Conservation (phyloP, 768 basidiomycete species). For the Melanogaster broomeanus region DNA sequence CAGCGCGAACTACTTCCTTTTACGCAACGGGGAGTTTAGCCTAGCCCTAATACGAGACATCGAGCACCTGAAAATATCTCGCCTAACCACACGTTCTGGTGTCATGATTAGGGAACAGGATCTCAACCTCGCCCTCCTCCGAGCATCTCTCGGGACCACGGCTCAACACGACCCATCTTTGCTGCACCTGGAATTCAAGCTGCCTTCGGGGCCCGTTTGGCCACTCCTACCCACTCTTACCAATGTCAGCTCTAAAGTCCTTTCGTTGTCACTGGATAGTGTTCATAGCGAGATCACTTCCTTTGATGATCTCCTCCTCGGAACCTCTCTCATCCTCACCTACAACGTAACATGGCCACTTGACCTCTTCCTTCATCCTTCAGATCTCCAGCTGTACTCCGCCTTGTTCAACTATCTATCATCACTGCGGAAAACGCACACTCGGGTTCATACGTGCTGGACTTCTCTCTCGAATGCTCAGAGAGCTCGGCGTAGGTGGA, state of each 20-base stretch:
- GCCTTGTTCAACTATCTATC: conserved; percentile 82
- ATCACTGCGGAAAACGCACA: conserved; percentile 82
- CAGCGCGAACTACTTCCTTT: conserved; percentile 86
- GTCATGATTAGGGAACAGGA: conserved; percentile 89
- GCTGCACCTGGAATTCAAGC: conserved; percentile 67
- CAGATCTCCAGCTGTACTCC: conserved; percentile 74
- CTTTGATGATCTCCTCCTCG: conserved; percentile 78
- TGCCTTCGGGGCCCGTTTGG: conserved; percentile 81
- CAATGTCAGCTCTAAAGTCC: conserved; percentile 25
- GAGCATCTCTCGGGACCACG: conserved; percentile 85
- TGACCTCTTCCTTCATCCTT: conserved; percentile 81
- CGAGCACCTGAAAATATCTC: conserved; percentile 78
- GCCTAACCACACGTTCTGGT: conserved; percentile 67
- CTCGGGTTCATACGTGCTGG: conserved; percentile 80
- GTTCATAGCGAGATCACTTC: conserved; percentile 43
- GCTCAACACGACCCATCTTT: conserved; percentile 86
- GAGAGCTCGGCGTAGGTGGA: conserved; percentile 82
- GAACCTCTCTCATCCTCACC: conserved; percentile 69
- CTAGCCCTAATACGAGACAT: conserved; percentile 85
- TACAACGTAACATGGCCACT: conserved; percentile 85
- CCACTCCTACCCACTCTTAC: conserved; percentile 78
- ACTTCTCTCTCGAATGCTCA: conserved; percentile 83
- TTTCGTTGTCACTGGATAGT: conserved; percentile 45
- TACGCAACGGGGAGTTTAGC: conserved; percentile 87
- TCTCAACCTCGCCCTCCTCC: conserved; percentile 80